A percentile compares a stretch with the other conserved stretches of the same genome.
These are phyloP conservation scores for Spirogloea muscicola DNA, from an alignment of 139 green algal genomes.

Conservation along the genomic window DNA sequence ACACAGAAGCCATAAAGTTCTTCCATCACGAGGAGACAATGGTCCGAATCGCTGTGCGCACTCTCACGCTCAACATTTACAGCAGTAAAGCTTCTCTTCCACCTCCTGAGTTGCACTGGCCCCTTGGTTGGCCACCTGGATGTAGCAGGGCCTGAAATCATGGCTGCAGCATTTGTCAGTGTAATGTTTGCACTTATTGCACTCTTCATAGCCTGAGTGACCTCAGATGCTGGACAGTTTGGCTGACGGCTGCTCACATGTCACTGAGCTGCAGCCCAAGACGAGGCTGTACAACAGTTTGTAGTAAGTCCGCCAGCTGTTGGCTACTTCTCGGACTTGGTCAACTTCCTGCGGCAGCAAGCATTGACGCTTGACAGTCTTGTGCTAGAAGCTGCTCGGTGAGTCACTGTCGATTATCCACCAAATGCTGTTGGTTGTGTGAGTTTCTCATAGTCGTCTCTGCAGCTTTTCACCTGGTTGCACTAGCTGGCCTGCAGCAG, in stretches of 20 bases:
- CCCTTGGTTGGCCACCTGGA: too few species aligned
- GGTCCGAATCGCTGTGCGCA: slow-evolving; percentile 92
- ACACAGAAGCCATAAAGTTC: slow-evolving; percentile 86
- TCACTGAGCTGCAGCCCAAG: slow-evolving; percentile 41
- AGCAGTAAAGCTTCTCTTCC: too few species aligned
- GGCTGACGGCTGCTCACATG: too few species aligned
- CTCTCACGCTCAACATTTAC: slow-evolving; percentile 92
- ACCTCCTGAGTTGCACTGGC: too few species aligned
- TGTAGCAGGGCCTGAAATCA: too few species aligned
- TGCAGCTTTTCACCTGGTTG: neutral
- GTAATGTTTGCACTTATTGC: too few species aligned
- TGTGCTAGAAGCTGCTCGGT: slow-evolving; percentile 26
- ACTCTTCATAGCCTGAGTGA: too few species aligned
- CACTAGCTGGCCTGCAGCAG: neutral
- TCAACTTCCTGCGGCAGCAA: slow-evolving; percentile 47
- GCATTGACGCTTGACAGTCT: slow-evolving; percentile 29
- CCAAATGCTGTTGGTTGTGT: neutral
- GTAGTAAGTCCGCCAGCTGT: slow-evolving; percentile 19
- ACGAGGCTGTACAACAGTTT: slow-evolving; percentile 25
- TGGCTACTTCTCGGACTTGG: slow-evolving; percentile 49
- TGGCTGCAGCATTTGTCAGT: too few species aligned
- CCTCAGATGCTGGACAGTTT: too few species aligned
- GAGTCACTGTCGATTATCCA: neutral
- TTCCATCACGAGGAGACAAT: slow-evolving; percentile 89
- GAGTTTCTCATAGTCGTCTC: neutral